phyloP scores from a whole-genome alignment of 2,329 filamentous ascomycete genomes.

The Penicillium sp. region DNA sequence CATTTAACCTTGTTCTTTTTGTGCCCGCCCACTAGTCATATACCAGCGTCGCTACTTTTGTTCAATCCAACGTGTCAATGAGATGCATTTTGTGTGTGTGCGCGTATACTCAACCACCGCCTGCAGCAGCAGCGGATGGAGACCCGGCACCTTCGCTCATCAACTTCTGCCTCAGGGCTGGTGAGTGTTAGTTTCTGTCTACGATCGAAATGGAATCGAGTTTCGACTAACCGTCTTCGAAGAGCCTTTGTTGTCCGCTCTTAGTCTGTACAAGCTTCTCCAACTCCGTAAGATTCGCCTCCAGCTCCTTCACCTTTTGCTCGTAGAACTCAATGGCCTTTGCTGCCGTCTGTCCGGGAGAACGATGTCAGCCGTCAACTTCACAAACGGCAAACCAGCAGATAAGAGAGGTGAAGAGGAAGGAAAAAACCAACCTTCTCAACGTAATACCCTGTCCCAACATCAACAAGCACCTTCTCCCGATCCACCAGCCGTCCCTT shows the following conservation, averaged over 20 bases:
- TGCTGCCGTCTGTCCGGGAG: conserved; percentile 51
- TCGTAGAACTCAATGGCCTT: conserved; percentile 72
- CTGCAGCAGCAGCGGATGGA: conserved; percentile 37
- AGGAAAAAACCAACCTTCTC: conserved; percentile 70
- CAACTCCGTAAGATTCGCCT: conserved; percentile 67
- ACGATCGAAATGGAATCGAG: background rate
- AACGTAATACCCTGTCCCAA: conserved; percentile 92
- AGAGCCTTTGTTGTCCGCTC: conserved; percentile 79
- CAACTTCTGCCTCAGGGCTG: conserved; percentile 59
- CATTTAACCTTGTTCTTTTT: conserved; percentile 1
- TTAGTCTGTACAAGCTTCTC: conserved; percentile 75
- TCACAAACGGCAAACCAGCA: background rate
- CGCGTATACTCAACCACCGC: conserved; percentile 27
- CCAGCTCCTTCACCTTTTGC: conserved; percentile 69
- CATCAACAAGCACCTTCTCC: conserved; percentile 83
- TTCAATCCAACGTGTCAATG: background rate
- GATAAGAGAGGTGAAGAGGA: background rate
- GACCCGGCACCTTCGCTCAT: conserved; percentile 49
- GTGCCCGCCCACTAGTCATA: background rate
- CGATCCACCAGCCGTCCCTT: conserved; percentile 77
- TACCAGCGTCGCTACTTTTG: background rate
- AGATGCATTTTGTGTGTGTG: background rate
- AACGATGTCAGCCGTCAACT: conserved; percentile 12
- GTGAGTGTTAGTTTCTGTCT: conserved; percentile 25
- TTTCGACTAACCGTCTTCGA: conserved; percentile 76